Conservation (phyloP, 2,329 filamentous ascomycete genomes). For the Aspergillus brasiliensis region DNA sequence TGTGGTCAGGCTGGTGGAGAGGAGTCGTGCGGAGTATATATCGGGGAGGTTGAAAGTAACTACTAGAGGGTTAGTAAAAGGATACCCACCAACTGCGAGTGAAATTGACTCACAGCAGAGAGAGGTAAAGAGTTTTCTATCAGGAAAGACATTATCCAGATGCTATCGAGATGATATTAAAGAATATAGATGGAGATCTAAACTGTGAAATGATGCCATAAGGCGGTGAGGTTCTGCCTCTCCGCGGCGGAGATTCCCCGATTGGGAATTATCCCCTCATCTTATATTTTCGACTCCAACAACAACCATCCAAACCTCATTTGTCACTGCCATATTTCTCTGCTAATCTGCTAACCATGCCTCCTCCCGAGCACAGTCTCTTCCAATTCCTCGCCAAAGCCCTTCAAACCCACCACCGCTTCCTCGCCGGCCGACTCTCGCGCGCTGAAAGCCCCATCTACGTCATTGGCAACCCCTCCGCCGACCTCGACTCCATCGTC, state of each 20-base stretch:
- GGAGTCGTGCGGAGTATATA: neutral
- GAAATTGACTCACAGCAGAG: no score
- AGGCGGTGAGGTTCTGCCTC: conserved; percentile 11
- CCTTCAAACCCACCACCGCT: conserved; percentile 31
- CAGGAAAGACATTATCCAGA: no score
- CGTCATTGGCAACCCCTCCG: conserved; percentile 49
- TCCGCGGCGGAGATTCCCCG: neutral
- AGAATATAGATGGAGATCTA: no score
- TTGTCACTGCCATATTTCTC: neutral
- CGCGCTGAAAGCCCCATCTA: conserved; percentile 35
- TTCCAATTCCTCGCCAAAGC: conserved; percentile 43
- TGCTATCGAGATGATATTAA: no score
- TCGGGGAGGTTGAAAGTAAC: no score
- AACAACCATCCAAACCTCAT: no score
- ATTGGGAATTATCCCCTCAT: neutral
- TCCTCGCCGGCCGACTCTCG: conserved; percentile 23
- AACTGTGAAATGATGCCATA: no score
- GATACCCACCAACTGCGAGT: no score
- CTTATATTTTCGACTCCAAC: no score
- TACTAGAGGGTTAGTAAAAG: no score
- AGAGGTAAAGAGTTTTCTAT: no score
- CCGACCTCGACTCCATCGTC: conserved; percentile 65
- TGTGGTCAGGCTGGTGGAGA: neutral
- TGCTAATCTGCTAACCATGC: neutral
- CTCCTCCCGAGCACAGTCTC: conserved; percentile 22